These are phyloP conservation scores for Aspergillus sp. DNA, from an alignment of 2,329 filamentous ascomycete genomes.

Conservation along the genomic window DNA sequence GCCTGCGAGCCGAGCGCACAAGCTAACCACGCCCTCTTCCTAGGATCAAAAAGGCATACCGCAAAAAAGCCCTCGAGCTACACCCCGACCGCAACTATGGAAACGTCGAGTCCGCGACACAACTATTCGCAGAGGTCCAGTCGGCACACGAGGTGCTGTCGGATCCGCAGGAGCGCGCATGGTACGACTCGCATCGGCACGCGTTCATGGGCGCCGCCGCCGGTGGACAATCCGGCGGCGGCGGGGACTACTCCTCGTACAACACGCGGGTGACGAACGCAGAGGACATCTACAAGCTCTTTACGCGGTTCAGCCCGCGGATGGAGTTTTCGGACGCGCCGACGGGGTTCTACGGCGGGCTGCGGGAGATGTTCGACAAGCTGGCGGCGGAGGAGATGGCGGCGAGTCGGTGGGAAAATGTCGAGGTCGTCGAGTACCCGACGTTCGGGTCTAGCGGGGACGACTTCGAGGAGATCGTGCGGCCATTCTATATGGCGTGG, in stretches of 20 bases:
- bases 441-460: conserved; percentile 72
- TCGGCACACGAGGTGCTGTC: conserved; percentile 92
- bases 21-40: conserved; percentile 4
- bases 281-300: conserved; percentile 67
- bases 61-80: conserved; percentile 78
- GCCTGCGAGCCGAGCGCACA: background rate
- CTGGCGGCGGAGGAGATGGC: conserved; percentile 71
- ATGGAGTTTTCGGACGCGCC: conserved; percentile 73
- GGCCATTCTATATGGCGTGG: conserved; percentile 75
- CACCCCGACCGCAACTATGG: conserved; percentile 92
- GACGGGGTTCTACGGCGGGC: conserved; percentile 73
- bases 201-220: conserved; percentile 64
- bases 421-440: conserved; percentile 59
- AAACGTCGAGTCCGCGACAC: conserved; percentile 73
- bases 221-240: conserved; percentile 25
- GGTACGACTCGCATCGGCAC: conserved; percentile 93
- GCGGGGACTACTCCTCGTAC: conserved; percentile 53
- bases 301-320: conserved; percentile 68
- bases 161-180: conserved; percentile 87
- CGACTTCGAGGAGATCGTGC: conserved; percentile 64
- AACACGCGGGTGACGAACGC: conserved; percentile 69
- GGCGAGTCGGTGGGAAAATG: conserved; percentile 59
- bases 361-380: conserved; percentile 67
- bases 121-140: conserved; percentile 82
- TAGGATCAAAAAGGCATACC: conserved; percentile 89